A percentile compares a stretch with the other conserved stretches of the same genome.
These are phyloP conservation scores for Trapa bicornis DNA, from an alignment of 345 rosid species.

Conservation along the genomic window DNA sequence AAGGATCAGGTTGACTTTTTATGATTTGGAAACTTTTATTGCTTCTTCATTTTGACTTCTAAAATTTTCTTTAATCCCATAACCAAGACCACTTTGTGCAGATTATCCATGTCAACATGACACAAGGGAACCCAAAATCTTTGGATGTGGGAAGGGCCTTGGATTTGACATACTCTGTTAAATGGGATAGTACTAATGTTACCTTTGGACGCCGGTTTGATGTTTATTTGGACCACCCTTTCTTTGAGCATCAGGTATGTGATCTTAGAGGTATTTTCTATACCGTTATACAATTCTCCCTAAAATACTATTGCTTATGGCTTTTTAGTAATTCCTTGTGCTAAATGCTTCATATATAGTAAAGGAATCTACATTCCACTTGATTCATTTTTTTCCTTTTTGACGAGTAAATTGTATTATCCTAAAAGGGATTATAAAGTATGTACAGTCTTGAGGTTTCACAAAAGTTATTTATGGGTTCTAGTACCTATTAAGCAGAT, in stretches of 20 bases:
- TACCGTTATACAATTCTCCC: background rate
- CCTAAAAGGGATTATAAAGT: no score
- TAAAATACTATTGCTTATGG: background rate
- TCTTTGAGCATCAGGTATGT: conserved; percentile 89
- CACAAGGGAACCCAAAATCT: conserved; percentile 68
- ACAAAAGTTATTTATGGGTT: background rate
- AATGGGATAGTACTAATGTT: conserved; percentile 57
- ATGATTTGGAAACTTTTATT: background rate
- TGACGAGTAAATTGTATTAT: no score
- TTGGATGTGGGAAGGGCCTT: conserved; percentile 48
- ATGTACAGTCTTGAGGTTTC: no score
- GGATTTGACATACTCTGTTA: conserved; percentile 81
- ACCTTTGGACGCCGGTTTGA: conserved; percentile 86
- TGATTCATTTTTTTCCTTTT: no score
- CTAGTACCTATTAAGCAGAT: background rate
- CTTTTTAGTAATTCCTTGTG: background rate
- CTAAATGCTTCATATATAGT: background rate
- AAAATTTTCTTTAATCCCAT: background rate
- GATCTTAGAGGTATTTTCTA: background rate
- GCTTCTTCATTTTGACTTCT: background rate
- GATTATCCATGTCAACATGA: conserved; percentile 85
- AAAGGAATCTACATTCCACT: background rate
- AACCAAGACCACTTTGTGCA: conserved; percentile 12
- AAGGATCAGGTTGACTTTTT: conserved; percentile 59
- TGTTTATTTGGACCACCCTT: conserved; percentile 82